Evolutionary conservation across 164 flowering plant genomes (phyloP), one percentile per base, ranked within the genome.

Genomic region (Warburgia ugandensis): DNA sequence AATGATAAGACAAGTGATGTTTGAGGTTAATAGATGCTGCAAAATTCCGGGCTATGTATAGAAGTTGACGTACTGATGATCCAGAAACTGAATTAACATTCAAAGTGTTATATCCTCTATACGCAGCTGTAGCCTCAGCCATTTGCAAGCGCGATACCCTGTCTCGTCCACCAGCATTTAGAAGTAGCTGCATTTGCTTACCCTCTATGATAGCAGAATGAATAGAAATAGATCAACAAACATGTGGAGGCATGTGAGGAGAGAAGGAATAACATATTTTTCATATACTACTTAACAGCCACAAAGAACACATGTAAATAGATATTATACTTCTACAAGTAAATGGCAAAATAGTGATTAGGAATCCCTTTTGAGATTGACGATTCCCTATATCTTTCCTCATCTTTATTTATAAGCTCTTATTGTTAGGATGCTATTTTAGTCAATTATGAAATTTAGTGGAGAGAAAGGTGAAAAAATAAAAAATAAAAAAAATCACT

Each of bases 151-250:
- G 92, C 1, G 96, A 81, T 11, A 91, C 68, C 64, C 97, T 74
- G 61, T 91, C 87, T 19, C 90, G 94, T 36, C 97, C 96, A 3
- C 92, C 94, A 58, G 73, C 81, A 66, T 91, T 86, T 29, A 86
- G 56, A 29, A 83, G 57, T 62, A 81, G 44, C 52, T 72, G 81
- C 81, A 81, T 69, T 45, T 62, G 70, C 68, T 64, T 70, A 23
- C 73, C 60, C 45, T 80, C 96, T 86, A 73, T 26, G 16, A 49
- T 27, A 38, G 21, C 41, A 65, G 12, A n/a, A 50, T 11, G 28
- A 23, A 32, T 2, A 23, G 12, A 22, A n/a, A 50, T 8, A 31
- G 10, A 12, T 35, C 36, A 26, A 31, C 8, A 6, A 38, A 25
- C 26, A n/a, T 38, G 13, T 12, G 29, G 9, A 23, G n/a, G 28